A percentile compares a stretch with the other conserved stretches of the same genome.
Conservation (phyloP, 768 basidiomycete species). For the Suillus plorans region DNA sequence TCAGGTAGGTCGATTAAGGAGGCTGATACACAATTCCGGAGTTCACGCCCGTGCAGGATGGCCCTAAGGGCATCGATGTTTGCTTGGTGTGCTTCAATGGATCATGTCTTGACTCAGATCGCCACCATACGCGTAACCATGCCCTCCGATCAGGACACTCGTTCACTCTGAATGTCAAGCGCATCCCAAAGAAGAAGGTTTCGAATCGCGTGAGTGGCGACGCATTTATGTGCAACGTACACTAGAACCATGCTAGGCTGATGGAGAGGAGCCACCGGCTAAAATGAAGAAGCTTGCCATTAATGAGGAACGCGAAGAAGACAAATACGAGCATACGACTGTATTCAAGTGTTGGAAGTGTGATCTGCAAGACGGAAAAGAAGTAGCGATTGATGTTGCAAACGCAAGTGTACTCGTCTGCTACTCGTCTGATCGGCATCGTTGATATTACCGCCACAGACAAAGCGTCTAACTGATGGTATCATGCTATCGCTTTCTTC, state of each 20-base stretch:
- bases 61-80: slow-evolving; percentile 76
- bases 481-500: slow-evolving; percentile 85
- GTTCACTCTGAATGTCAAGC: slow-evolving; percentile 79
- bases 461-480: slow-evolving; percentile 56
- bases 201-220: slow-evolving; percentile 58
- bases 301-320: slow-evolving; percentile 80
- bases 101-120: slow-evolving; percentile 61
- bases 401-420: slow-evolving; percentile 26
- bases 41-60: slow-evolving; percentile 49
- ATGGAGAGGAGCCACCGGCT: slow-evolving; percentile 79
- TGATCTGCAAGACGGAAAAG: slow-evolving; percentile 47
- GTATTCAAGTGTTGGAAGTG: slow-evolving; percentile 78
- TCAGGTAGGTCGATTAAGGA: slow-evolving; percentile 53
- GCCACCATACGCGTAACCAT: slow-evolving; percentile 78
- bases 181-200: slow-evolving; percentile 58
- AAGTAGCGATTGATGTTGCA: slow-evolving; percentile 38
- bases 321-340: slow-evolving; percentile 74
- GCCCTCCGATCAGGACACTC: slow-evolving; percentile 68
- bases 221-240: neutral
- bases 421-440: neutral
- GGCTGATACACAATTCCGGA: neutral
- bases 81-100: slow-evolving; percentile 96
- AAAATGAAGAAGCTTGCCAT: slow-evolving; percentile 93
- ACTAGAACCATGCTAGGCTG: slow-evolving; percentile 43
- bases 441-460: slow-evolving; percentile 30